Percentiles rank a stretch among this genome's conserved stretches.
Evolutionary conservation across 2,329 filamentous ascomycete species (phyloP).

Genomic region (Tolypocladium pustulatum): DNA sequence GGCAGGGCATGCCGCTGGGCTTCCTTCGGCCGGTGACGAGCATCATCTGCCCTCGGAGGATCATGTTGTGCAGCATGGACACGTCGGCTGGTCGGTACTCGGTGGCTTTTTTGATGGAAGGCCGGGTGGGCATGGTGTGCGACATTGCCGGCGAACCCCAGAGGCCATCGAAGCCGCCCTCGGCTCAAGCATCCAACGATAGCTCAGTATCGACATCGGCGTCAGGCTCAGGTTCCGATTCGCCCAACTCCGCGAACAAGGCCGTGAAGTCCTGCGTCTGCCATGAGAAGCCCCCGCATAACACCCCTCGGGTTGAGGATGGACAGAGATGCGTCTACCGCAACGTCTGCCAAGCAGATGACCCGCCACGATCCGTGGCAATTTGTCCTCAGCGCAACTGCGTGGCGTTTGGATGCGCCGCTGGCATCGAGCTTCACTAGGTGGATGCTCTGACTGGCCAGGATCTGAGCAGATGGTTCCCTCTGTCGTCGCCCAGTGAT

Average conservation of each 20-base stretch:
- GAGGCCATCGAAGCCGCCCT: slow-evolving; percentile 3
- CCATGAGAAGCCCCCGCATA: slow-evolving; percentile 8
- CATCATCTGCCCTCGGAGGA: slow-evolving; percentile 44
- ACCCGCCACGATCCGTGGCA: slow-evolving; percentile 53
- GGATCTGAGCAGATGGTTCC: slow-evolving; percentile 44
- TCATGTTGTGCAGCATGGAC: slow-evolving; percentile 53
- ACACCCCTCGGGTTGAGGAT: slow-evolving; percentile 18
- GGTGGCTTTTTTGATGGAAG: slow-evolving; percentile 48
- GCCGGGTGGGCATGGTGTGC: slow-evolving; percentile 50
- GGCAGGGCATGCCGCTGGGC: slow-evolving; percentile 12
- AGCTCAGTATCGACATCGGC: slow-evolving; percentile 6
- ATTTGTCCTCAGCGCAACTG: slow-evolving; percentile 55
- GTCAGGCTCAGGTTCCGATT: neutral
- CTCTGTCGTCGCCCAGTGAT: slow-evolving; percentile 41
- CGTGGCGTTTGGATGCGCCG: slow-evolving; percentile 53
- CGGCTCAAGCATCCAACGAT: slow-evolving; percentile 3
- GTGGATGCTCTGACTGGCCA: slow-evolving; percentile 33
- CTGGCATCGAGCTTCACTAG: slow-evolving; percentile 54
- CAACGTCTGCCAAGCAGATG: slow-evolving; percentile 47
- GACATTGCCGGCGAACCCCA: slow-evolving; percentile 29
- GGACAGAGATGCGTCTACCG: slow-evolving; percentile 22
- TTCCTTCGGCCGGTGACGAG: slow-evolving; percentile 34
- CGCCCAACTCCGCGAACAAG: neutral
- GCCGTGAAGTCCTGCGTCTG: slow-evolving; percentile 12
- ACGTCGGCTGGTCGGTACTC: slow-evolving; percentile 43